phyloP scores from a whole-genome alignment of 495 filamentous ascomycete genomes.

The Cairneyella variabilis region DNA sequence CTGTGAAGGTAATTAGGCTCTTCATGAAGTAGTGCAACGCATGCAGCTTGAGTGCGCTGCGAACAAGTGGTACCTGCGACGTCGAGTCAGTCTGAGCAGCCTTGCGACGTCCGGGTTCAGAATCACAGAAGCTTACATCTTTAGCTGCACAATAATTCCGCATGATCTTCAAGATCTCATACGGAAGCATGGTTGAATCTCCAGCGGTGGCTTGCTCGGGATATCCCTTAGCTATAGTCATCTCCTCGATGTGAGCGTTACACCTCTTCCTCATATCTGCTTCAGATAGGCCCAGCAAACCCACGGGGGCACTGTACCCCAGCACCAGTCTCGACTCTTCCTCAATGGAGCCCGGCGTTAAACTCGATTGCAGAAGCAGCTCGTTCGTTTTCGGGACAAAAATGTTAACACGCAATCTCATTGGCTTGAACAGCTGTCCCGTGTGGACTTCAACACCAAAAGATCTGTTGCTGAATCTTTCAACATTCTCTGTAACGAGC shows the following conservation, averaged over 20 bases:
- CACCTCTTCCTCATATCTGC: constrained; percentile 36
- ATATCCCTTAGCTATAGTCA: constrained; percentile 36
- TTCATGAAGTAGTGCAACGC: constrained; percentile 49
- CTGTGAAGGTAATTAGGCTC: constrained; percentile 42
- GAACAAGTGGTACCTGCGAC: constrained; percentile 33
- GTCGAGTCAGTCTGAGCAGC: neutral
- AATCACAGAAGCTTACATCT: constrained; percentile 26
- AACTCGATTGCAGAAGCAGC: constrained; percentile 42
- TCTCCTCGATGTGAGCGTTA: constrained; percentile 40
- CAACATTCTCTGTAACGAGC: constrained; percentile 40
- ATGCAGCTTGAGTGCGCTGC: constrained; percentile 42
- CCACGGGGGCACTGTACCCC: constrained; percentile 38
- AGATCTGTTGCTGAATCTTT: constrained; percentile 33
- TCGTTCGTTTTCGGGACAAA: constrained; percentile 41
- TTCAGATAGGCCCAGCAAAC: constrained; percentile 33
- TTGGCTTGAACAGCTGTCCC: constrained; percentile 34
- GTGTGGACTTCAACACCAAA: constrained; percentile 37
- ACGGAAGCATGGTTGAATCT: constrained; percentile 38
- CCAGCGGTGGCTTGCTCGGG: constrained; percentile 41
- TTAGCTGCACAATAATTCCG: constrained; percentile 35
- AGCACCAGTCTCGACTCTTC: constrained; percentile 34
- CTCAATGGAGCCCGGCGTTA: constrained; percentile 21
- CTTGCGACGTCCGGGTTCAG: neutral
- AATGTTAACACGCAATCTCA: constrained; percentile 40
- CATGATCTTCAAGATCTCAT: constrained; percentile 36